Percentiles rank a stretch among this genome's conserved stretches.
Conservation (phyloP, 2,329 filamentous ascomycete genomes). For the Trichoderma sp. region DNA sequence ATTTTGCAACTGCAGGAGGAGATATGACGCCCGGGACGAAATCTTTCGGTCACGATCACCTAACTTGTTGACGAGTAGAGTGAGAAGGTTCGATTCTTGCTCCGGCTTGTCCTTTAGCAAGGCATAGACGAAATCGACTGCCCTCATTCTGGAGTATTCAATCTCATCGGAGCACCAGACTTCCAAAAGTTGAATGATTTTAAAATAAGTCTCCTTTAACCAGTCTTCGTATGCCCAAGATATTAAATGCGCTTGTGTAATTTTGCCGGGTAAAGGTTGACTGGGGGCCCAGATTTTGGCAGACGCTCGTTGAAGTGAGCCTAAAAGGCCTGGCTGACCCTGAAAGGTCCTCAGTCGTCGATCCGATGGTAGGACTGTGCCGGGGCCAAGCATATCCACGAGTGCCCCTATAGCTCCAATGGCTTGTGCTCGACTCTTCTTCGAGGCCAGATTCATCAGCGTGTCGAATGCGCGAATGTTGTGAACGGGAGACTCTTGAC, state of each 20-base stretch:
- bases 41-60: slow-evolving; percentile 96
- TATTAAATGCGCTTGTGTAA: slow-evolving; percentile 78
- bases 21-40: slow-evolving; percentile 86
- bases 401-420: slow-evolving; percentile 89
- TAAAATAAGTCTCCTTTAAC: slow-evolving; percentile 92
- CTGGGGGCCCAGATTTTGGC: slow-evolving; percentile 63
- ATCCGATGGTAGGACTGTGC: slow-evolving; percentile 78
- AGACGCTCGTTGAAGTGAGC: slow-evolving; percentile 64
- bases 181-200: slow-evolving; percentile 87
- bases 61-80: slow-evolving; percentile 92
- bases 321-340: slow-evolving; percentile 74
- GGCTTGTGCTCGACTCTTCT: slow-evolving; percentile 90
- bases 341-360: slow-evolving; percentile 79
- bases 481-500: slow-evolving; percentile 95
- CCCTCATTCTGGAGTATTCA: slow-evolving; percentile 84
- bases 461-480: slow-evolving; percentile 88
- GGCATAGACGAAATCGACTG: slow-evolving; percentile 88
- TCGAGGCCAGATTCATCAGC: slow-evolving; percentile 79
- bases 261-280: slow-evolving; percentile 70
- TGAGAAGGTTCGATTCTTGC: slow-evolving; percentile 90
- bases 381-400: slow-evolving; percentile 91
- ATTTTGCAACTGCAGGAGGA: slow-evolving; percentile 87
- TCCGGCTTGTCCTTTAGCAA: slow-evolving; percentile 94
- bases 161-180: slow-evolving; percentile 94
- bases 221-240: slow-evolving; percentile 93